Conservation (phyloP, 345 rosid genomes). For the Mallotus nudiflorus region DNA sequence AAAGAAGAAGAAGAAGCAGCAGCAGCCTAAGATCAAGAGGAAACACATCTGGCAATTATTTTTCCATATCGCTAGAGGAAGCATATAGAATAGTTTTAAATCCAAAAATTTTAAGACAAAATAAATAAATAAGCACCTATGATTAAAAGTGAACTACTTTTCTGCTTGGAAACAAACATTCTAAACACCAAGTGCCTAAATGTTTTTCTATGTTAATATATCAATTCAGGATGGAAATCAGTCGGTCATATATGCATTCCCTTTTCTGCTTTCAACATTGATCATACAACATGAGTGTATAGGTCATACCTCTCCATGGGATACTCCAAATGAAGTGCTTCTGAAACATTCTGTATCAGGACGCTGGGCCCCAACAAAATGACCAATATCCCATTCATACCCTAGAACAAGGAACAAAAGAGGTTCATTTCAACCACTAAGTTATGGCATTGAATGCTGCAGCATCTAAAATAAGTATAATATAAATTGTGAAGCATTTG, state of each 20-base stretch:
- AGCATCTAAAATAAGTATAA: neutral
- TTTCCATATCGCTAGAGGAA: neutral
- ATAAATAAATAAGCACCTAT: neutral
- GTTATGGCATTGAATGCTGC: neutral
- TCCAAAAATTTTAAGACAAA: neutral
- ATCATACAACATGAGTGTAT: neutral
- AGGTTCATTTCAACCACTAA: conserved; percentile 8
- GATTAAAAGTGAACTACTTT: neutral
- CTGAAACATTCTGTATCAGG: conserved; percentile 94
- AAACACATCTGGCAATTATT: neutral
- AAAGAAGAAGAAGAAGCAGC: neutral
- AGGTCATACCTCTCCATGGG: conserved; percentile 52
- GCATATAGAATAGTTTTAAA: neutral
- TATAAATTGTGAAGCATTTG: neutral
- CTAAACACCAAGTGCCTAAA: neutral
- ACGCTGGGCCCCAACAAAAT: conserved; percentile 68
- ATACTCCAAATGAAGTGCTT: conserved; percentile 71
- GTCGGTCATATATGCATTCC: neutral
- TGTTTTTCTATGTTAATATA: neutral
- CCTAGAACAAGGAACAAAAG: conserved; percentile 47
- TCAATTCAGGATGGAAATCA: neutral
- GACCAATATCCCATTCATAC: conserved; percentile 98
- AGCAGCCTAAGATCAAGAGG: neutral
- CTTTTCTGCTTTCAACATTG: neutral
- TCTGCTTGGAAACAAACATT: neutral